Evolutionary conservation across 768 basidiomycete species (phyloP).

Genomic region (Cystobasidium ongulense): DNA sequence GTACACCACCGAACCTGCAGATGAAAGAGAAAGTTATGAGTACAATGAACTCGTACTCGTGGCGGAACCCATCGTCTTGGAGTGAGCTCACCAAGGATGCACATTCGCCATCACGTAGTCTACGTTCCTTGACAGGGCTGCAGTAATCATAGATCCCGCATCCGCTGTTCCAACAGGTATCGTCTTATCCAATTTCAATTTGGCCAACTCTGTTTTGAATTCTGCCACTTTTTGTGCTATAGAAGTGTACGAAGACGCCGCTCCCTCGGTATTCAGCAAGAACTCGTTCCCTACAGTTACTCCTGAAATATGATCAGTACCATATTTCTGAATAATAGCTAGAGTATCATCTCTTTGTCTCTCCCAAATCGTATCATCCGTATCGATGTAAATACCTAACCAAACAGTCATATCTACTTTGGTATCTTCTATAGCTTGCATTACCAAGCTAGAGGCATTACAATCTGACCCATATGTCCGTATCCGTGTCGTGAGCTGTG

Average conservation of each 20-base stretch:
- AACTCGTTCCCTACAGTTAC: conserved; percentile 81
- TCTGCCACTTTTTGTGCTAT: conserved; percentile 42
- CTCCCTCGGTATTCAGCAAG: conserved; percentile 30
- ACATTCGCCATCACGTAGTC: conserved; percentile 68
- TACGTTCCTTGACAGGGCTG: conserved; percentile 53
- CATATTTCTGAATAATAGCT: conserved; percentile 68
- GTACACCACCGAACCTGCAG: conserved; percentile 54
- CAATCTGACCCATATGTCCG: conserved; percentile 41
- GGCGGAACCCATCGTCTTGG: no score
- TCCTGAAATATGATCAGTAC: conserved; percentile 64
- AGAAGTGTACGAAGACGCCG: conserved; percentile 28
- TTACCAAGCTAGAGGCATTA: conserved; percentile 46
- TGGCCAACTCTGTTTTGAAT: conserved; percentile 42
- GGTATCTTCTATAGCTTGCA: conserved; percentile 82
- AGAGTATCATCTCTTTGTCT: conserved; percentile 56
- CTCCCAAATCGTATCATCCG: conserved; percentile 53
- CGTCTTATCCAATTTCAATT: conserved; percentile 42
- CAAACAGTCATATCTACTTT: conserved; percentile 82
- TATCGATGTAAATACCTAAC: conserved; percentile 74
- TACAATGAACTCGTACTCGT: no score
- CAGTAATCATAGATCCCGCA: conserved; percentile 46
- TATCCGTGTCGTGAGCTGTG: conserved; percentile 41
- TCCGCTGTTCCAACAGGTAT: conserved; percentile 48
- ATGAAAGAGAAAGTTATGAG: neutral
- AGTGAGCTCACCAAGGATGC: conserved; percentile 11